Conservation (phyloP, 2,329 filamentous ascomycete genomes). For the Dendryphion nanum region DNA sequence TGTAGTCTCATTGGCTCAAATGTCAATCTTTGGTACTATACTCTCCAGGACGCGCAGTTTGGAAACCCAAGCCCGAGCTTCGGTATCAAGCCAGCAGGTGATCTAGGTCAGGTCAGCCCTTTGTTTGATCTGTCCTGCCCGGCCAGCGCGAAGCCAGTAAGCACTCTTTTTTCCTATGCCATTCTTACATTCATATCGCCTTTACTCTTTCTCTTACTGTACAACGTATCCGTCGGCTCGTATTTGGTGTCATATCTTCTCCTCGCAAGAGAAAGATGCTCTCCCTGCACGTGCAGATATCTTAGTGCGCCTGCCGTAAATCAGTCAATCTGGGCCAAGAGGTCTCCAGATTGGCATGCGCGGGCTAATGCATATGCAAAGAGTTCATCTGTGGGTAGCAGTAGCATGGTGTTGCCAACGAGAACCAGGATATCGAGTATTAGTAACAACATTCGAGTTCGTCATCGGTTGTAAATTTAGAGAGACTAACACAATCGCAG, state of each 20-base stretch:
- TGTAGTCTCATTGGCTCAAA: conserved; percentile 64
- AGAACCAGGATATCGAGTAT: conserved; percentile 1
- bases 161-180: conserved; percentile 16
- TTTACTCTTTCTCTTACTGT: conserved; percentile 17
- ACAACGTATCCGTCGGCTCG: conserved; percentile 16
- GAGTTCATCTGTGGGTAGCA: conserved; percentile 14
- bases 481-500: conserved; percentile 1
- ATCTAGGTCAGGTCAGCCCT: conserved; percentile 27
- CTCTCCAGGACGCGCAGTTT: conserved; percentile 64
- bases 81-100: conserved; percentile 60
- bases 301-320: conserved; percentile 9
- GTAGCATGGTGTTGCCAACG: conserved; percentile 9
- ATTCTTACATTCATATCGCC: conserved; percentile 17
- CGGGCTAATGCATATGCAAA: conserved; percentile 28
- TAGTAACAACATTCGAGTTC: not conserved
- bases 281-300: conserved; percentile 11
- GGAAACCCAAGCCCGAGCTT: conserved; percentile 66
- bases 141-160: conserved; percentile 25
- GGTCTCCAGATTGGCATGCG: conserved; percentile 17
- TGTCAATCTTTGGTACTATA: conserved; percentile 68
- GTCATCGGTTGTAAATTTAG: not conserved
- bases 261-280: conserved; percentile 7
- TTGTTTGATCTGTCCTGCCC: conserved; percentile 39
- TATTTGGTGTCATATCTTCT: conserved; percentile 15
- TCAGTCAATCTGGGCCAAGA: conserved; percentile 8